A percentile compares a stretch with the other conserved stretches of the same genome.
These are phyloP conservation scores for Scopulariopsis brevicaulis DNA, from an alignment of 2,329 filamentous ascomycete species.

Conservation along the genomic window DNA sequence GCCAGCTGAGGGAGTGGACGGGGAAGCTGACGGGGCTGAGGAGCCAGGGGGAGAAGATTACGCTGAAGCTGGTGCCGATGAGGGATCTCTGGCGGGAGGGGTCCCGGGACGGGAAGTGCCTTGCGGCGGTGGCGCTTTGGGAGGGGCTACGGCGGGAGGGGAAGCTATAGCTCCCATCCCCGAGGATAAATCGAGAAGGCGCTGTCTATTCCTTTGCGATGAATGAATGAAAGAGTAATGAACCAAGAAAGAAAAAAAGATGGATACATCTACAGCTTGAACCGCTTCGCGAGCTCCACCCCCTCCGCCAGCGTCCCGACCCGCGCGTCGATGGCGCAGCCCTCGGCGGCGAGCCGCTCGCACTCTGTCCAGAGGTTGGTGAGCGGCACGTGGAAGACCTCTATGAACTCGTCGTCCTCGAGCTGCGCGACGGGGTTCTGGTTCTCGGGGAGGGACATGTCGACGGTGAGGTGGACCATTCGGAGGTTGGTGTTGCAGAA, in stretches of 20 bases:
- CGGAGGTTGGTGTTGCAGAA: constrained; percentile 57
- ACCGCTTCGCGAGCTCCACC: constrained; percentile 56
- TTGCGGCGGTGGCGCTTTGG: constrained; percentile 47
- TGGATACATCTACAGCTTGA: constrained; percentile 23
- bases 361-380: constrained; percentile 53
- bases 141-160: constrained; percentile 39
- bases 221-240: not conserved
- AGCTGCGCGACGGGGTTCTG: constrained; percentile 56
- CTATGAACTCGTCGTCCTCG: constrained; percentile 75
- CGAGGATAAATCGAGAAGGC: not conserved
- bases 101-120: constrained; percentile 45
- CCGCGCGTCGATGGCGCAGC: constrained; percentile 69
- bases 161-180: constrained; percentile 18
- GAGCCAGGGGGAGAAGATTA: constrained; percentile 49
- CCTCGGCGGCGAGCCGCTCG: constrained; percentile 54
- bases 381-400: constrained; percentile 61
- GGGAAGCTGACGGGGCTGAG: constrained; percentile 46
- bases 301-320: constrained; percentile 71
- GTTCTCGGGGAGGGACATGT: constrained; percentile 59
- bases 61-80: constrained; percentile 45
- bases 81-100: constrained; percentile 46
- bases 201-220: constrained; percentile 1
- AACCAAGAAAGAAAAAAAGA: not conserved
- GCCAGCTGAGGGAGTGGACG: constrained; percentile 39
- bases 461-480: constrained; percentile 63